Base-by-base conservation (phyloP, 129 eudicot genomes). In the Smallanthus sonchifolius region DNA sequence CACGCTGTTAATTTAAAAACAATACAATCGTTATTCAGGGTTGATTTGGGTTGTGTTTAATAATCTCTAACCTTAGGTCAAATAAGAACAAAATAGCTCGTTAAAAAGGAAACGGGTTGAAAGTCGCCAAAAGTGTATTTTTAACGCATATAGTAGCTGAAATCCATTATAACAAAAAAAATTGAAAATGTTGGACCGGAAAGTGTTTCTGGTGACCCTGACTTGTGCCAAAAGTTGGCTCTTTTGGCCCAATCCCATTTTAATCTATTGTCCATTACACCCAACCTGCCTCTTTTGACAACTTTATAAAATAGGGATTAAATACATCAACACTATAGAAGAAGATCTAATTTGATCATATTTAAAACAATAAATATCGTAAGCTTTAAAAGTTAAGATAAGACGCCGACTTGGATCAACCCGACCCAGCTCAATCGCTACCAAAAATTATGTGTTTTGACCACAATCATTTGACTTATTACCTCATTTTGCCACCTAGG, bases 1-100 rank as follows among this genome's bases (percentile, higher is more conserved):
- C 51, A 93, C 98, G 85, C 98, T 93, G 55, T 70, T 20, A 32
- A n/a, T n/a, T 42, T 20, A 30, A 62, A 13, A 17, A 77, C 7
- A n/a, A 32, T 30, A 48, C 10, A 35, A 43, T 30, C 34, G 35
- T 54, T 10, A n/a, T 70, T 72, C 30, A 37, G 34, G 34, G 32
- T 51, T 17, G 20, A 15, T 55, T 55, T 55, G 14, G 11, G 62
- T 55, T 55, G 62, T 19, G 4, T 20, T 55, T n/a, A n/a, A n/a
- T 44, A 11, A 15, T 51, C 57, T 51, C 57, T 51, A 51, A n/a
- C 57, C 7, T 11, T 15, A 44, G 57, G 3, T 51, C 57, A 51
- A 51, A 51, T n/a, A 51, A 17, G 9, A 51, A 15, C 66, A 60
- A 30, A 56, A 63, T 15, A 35, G 0, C 19, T 13, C 10, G 39